These are phyloP conservation scores for Hamigera avellanea DNA, from an alignment of 495 filamentous ascomycete species.

Conservation along the genomic window DNA sequence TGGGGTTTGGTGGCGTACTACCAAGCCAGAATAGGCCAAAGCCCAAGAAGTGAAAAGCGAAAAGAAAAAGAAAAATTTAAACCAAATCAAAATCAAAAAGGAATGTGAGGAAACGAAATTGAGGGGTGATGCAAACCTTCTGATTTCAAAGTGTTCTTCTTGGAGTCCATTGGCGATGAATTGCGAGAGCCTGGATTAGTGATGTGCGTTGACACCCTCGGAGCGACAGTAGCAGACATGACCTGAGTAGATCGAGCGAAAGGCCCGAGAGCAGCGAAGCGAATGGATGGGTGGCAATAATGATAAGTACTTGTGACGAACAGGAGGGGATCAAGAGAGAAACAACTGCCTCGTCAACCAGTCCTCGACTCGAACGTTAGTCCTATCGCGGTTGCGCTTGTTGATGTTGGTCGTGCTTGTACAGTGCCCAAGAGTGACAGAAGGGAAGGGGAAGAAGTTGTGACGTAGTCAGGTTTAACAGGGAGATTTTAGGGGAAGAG, in stretches of 20 bases:
- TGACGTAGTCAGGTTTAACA: constrained; percentile 24
- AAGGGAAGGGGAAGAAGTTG: constrained; percentile 15
- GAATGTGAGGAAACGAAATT: constrained; percentile 1
- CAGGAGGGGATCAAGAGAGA: background rate
- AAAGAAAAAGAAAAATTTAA: constrained; percentile 5
- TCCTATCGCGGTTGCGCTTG: background rate
- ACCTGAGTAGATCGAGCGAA: constrained; percentile 3
- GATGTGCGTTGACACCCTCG: constrained; percentile 24
- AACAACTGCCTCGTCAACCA: background rate
- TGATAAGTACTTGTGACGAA: background rate
- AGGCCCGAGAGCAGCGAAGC: constrained; percentile 7
- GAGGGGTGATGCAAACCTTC: constrained; percentile 27
- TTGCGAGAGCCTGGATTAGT: constrained; percentile 17
- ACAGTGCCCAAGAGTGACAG: constrained; percentile 7
- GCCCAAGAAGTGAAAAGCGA: constrained; percentile 5
- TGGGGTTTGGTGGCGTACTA: constrained; percentile 24
- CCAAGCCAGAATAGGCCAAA: constrained; percentile 19
- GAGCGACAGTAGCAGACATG: constrained; percentile 40
- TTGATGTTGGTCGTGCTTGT: background rate
- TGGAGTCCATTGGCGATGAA: constrained; percentile 38
- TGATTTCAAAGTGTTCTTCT: constrained; percentile 31
- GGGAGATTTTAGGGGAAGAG: constrained; percentile 15
- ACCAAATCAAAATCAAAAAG: constrained; percentile 4
- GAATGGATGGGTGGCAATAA: constrained; percentile 2
- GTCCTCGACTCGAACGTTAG: no score